Evolutionary conservation across 192 early-diverging fungal genomes (phyloP), one percentile per base, ranked within the genome.

Genomic region (Coemansia javaensis): DNA sequence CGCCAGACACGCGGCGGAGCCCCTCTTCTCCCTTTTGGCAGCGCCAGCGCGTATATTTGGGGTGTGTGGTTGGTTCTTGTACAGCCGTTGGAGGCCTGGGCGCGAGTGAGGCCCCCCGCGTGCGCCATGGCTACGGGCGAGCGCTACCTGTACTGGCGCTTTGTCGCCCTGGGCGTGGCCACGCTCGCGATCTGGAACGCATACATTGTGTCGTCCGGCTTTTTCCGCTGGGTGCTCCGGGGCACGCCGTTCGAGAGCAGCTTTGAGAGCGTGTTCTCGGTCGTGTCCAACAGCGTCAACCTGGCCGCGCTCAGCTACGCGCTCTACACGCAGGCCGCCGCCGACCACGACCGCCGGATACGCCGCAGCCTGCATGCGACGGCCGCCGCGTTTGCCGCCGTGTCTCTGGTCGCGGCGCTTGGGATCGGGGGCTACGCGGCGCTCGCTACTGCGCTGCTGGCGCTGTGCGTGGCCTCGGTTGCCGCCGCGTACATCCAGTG

Each of bases 141-240:
- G 13, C 62, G 56, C 20, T 65, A 49, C 33, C 38, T 73, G 39
- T 73, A 73, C 46, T 59, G 62, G 69, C 69, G 69, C 31, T 86
- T 87, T 63, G 76, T 82, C 51, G 50, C 81, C 9, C 83, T 86
- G 40, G 88, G 88, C 25, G 50, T 83, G 16, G 79, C 88, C 9
- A 80, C 85, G 70, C 74, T 90, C 17, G 49, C 88, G 44, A 82
- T 84, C 40, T 90, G 88, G 88, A 90, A 90, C 70, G 81, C 81
- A 7, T 88, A 82, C 33, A 90, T 88, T 33, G 84, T 81, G 3
- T 83, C 86, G 5, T 79, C 85, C 0, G 83, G 79, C 32, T 90
- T 81, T 56, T 90, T 90, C 59, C 73, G 77, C 11, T 55, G 64
- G 31, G 59, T 59, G 50, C 81, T 88, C 49, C 36, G 59, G 30